Base-by-base conservation (phyloP, 2,329 filamentous ascomycete species). In the Chaetothyriales sp. region DNA sequence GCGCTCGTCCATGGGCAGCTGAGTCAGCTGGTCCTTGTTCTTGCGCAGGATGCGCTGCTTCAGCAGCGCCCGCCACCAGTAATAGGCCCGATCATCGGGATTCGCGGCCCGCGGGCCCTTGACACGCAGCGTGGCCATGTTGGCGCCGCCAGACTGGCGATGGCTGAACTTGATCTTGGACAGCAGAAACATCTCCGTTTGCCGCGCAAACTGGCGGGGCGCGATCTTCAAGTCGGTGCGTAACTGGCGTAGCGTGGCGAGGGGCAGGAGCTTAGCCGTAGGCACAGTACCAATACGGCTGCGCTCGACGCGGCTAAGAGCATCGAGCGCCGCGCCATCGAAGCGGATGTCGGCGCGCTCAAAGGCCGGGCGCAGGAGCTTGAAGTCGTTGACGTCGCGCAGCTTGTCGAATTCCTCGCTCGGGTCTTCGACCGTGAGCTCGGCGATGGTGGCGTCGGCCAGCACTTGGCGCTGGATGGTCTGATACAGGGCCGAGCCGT, bases 401-500 rank as follows among this genome's bases (percentile, higher is more conserved):
- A 83, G 75, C 48, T 77, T 77, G 59, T 83, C 80, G 57, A 83
- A 83, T 22, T 73, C 74, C 64, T 83, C 80, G 60, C 80, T 97
- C 0, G 92, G 94, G 56, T 97, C 90, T 69, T 98, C 92, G 5
- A 98, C 83, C 0, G 89, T 94, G 62, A 98, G 78, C 65, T 97
- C 90, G 51, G 81, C 75, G 6, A 89, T 84, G 54, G 83, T 81
- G 0, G 77, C 67, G 52, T 85, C 78, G 33, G 78, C 73, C 53
- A 85, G 75, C 57, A 86, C 85, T 59, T 81, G 70, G 6, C 77
- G 70, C 63, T 88, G 90, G 59, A 97, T 86, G 47, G 81, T 76
- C 54, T 81, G 80, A 73, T 97, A 98, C 43, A 98, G 79, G 44
- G 80, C 76, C 9, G 81, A 77, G 37, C 90, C 92, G 48, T 90